These are phyloP conservation scores for Flueggea neowawraea DNA, from an alignment of 441 rosid genomes.

Conservation along the genomic window DNA sequence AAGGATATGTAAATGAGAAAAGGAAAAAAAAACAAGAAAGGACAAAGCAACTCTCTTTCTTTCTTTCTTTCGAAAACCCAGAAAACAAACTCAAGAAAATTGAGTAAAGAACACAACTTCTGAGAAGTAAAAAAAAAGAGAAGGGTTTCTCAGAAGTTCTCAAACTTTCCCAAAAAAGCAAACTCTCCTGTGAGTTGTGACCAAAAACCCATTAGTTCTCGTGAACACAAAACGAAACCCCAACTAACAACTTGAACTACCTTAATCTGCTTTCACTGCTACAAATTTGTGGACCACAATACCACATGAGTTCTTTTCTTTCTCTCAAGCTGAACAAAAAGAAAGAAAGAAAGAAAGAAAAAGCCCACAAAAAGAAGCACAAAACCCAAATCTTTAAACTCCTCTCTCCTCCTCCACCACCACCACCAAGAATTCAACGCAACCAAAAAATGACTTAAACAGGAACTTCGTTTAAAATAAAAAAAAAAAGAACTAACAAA, in stretches of 20 bases:
- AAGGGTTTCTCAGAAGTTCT: constrained; percentile 11
- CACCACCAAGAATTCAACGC: too few relatives aligned
- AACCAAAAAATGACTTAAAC: too few relatives aligned
- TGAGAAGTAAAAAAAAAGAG: constrained; percentile 15
- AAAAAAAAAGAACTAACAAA: constrained; percentile 13
- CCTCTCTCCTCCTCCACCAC: too few relatives aligned
- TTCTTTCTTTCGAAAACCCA: constrained; percentile 2
- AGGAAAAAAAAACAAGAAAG: constrained; percentile 10
- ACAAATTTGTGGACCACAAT: constrained; percentile 33
- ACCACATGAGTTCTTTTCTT: constrained; percentile 8
- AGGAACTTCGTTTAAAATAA: neutral
- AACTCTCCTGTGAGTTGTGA: constrained; percentile 32
- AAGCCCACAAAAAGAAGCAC: neutral
- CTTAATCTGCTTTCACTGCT: constrained; percentile 26
- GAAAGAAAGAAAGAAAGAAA: neutral
- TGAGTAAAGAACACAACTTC: constrained; percentile 14
- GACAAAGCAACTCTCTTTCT: constrained; percentile 2
- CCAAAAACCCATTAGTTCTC: constrained; percentile 23
- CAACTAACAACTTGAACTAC: constrained; percentile 36
- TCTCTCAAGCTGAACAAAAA: constrained; percentile 7
- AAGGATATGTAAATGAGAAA: constrained; percentile 8
- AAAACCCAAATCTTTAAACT: neutral
- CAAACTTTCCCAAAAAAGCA: constrained; percentile 29
- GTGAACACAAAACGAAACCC: constrained; percentile 43
- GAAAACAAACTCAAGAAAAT: neutral